Conservation (phyloP, 495 filamentous ascomycete genomes). For the Xylaria bambusicola region DNA sequence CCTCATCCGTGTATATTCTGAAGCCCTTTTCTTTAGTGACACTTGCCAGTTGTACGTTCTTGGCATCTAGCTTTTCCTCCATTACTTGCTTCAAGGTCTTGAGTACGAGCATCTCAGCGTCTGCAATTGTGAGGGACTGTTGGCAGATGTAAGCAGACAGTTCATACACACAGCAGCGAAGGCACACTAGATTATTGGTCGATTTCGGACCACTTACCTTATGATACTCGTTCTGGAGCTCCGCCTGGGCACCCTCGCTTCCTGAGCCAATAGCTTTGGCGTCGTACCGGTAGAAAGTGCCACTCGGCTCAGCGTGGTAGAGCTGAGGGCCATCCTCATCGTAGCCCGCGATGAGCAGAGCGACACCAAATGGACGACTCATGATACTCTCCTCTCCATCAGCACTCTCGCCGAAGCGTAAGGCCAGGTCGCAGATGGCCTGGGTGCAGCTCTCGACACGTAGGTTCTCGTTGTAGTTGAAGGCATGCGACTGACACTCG, state of each 20-base stretch:
- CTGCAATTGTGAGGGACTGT: conserved; percentile 82
- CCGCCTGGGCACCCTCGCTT: conserved; percentile 94
- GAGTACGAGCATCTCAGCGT: conserved; percentile 92
- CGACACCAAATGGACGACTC: conserved; percentile 94
- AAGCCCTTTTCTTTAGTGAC: conserved; percentile 98
- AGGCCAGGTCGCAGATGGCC: conserved; percentile 94
- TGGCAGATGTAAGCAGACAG: neutral
- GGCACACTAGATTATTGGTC: no score
- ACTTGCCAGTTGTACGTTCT: conserved; percentile 97
- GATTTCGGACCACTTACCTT: conserved; percentile 53
- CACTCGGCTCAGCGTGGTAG: conserved; percentile 97
- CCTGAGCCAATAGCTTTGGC: conserved; percentile 98
- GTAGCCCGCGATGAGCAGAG: conserved; percentile 91
- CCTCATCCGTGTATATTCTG: conserved; percentile 94
- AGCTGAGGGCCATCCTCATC: conserved; percentile 97
- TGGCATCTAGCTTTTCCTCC: conserved; percentile 98
- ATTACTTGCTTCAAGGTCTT: conserved; percentile 99
- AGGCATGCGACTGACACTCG: conserved; percentile 92
- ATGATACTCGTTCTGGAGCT: conserved; percentile 98
- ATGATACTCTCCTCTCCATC: conserved; percentile 99
- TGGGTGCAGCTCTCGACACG: conserved; percentile 97
- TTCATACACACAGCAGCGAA: neutral
- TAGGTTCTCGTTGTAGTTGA: conserved; percentile 94
- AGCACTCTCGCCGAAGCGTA: conserved; percentile 95
- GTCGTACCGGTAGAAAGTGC: conserved; percentile 98